A percentile compares a stretch with the other conserved stretches of the same genome.
Evolutionary conservation across 345 rosid species (phyloP).

Genomic region (Barbarea vulgaris): DNA sequence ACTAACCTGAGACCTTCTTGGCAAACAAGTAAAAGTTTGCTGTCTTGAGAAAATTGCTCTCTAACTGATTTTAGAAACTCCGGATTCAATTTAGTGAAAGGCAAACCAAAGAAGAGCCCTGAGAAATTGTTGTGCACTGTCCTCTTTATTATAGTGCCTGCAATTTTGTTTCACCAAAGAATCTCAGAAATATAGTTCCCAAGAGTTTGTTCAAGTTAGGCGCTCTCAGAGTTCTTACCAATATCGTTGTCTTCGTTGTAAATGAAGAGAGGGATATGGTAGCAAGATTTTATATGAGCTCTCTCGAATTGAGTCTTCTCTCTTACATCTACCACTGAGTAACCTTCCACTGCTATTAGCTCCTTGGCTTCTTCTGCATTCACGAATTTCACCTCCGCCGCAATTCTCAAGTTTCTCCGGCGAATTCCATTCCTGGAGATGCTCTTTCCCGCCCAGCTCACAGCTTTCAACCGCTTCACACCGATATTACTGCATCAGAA

Average conservation of each 20-base stretch:
- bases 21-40: conserved; percentile 80
- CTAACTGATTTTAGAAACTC: conserved; percentile 63
- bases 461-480: conserved; percentile 46
- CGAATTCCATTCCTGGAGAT: conserved; percentile 38
- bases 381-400: conserved; percentile 81
- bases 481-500: conserved; percentile 53
- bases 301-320: conserved; percentile 75
- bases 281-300: conserved; percentile 83
- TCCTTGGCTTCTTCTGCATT: conserved; percentile 82
- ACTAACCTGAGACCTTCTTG: conserved; percentile 95
- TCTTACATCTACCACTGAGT: conserved; percentile 69
- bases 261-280: conserved; percentile 81
- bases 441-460: conserved; percentile 47
- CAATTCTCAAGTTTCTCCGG: conserved; percentile 51
- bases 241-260: conserved; percentile 82
- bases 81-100: conserved; percentile 81
- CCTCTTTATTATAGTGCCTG: conserved; percentile 85
- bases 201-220: neutral
- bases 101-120: conserved; percentile 84
- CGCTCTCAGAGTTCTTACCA: conserved; percentile 43
- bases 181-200: neutral
- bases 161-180: conserved; percentile 9
- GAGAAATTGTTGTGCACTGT: conserved; percentile 89
- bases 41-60: conserved; percentile 65
- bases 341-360: conserved; percentile 63